Percentiles rank a stretch among this genome's conserved stretches.
Evolutionary conservation across 805 yeast genomes (phyloP).

Genomic region (Candida nitratophila): DNA sequence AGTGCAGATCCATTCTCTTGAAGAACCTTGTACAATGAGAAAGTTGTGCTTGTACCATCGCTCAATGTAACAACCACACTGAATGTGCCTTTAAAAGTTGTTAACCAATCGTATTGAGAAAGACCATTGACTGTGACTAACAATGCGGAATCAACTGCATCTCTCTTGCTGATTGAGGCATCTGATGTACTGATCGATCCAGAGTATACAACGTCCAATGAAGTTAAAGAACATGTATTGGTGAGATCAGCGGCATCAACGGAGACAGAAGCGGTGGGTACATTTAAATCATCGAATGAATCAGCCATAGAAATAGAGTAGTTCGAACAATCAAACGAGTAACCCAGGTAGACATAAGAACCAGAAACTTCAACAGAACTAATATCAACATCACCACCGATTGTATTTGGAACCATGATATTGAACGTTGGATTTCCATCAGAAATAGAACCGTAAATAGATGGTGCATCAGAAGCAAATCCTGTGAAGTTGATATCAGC

Average conservation of each 20-base stretch:
- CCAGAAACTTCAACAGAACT: background rate
- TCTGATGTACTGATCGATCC: background rate
- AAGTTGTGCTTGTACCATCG: background rate
- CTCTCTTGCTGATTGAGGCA: background rate
- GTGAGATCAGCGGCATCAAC: background rate
- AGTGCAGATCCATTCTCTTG: background rate
- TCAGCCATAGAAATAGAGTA: background rate
- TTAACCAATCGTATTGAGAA: background rate
- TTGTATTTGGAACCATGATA: background rate
- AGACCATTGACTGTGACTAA: background rate
- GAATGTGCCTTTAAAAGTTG: background rate
- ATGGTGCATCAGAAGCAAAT: background rate
- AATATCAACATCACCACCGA: background rate
- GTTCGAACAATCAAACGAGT: background rate
- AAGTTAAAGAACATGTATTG: background rate
- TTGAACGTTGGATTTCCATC: background rate
- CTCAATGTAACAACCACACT: background rate
- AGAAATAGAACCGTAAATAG: background rate
- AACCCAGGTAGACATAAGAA: background rate
- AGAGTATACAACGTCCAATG: background rate
- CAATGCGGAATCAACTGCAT: background rate
- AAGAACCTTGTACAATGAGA: background rate
- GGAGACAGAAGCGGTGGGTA: background rate
- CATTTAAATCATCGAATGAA: background rate
- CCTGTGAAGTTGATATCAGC: background rate